phyloP scores from a whole-genome alignment of 1,284 basidiomycete genomes.

The Austroboletus niveus region DNA sequence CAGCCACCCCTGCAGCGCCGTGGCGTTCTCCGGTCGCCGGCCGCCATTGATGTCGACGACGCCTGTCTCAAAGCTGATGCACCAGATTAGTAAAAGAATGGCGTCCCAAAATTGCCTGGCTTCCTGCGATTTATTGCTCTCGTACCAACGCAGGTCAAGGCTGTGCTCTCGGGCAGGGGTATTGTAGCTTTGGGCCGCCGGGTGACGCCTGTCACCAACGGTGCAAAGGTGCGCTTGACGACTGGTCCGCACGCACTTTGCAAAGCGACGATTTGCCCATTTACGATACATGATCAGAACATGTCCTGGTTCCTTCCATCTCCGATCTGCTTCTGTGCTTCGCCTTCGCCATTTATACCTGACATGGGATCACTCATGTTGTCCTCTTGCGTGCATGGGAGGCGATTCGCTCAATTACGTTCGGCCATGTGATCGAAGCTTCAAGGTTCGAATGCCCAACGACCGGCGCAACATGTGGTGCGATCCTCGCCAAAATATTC shows the following conservation, averaged over 20 bases:
- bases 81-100: constrained; percentile 21
- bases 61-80: constrained; percentile 6
- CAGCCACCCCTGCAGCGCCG: constrained; percentile 3
- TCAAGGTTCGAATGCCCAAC: constrained; percentile 3
- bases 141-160: constrained; percentile 3
- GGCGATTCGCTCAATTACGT: constrained; percentile 12
- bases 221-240: constrained; percentile 1
- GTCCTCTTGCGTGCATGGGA: background rate
- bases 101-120: constrained; percentile 11
- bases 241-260: background rate
- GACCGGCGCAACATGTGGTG: constrained; percentile 7
- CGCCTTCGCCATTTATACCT: constrained; percentile 14
- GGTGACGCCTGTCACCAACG: background rate
- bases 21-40: constrained; percentile 22
- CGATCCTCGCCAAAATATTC: constrained; percentile 11
- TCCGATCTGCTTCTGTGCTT: constrained; percentile 27
- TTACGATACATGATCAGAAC: constrained; percentile 8
- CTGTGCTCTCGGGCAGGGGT: background rate
- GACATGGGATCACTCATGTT: constrained; percentile 14
- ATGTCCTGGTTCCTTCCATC: constrained; percentile 16
- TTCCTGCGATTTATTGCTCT: constrained; percentile 30
- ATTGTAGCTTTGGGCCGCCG: background rate
- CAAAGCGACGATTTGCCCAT: constrained; percentile 11
- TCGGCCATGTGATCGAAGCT: constrained; percentile 15
- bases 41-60: constrained; percentile 8